Percentiles rank a stretch among this genome's conserved stretches.
These are phyloP conservation scores for Colletotrichum godetiae DNA, from an alignment of 2,329 filamentous ascomycete genomes.

Conservation along the genomic window DNA sequence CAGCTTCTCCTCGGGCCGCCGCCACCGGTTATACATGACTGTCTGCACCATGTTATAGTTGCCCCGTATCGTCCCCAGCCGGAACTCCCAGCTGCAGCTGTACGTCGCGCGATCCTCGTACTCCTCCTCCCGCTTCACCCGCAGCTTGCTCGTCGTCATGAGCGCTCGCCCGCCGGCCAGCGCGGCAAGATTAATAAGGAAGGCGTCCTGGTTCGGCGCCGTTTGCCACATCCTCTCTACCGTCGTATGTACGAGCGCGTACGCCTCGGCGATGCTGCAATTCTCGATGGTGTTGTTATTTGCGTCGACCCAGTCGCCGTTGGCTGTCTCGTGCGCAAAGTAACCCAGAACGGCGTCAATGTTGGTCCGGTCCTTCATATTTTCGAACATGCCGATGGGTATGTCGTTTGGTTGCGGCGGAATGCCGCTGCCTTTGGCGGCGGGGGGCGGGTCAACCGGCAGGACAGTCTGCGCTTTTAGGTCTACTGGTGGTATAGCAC, in stretches of 20 bases:
- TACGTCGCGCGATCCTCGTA: constrained; percentile 58
- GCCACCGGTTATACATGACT: constrained; percentile 57
- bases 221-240: constrained; percentile 63
- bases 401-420: constrained; percentile 9
- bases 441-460: background rate
- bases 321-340: constrained; percentile 62
- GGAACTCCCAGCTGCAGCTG: constrained; percentile 65
- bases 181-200: constrained; percentile 69
- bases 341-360: constrained; percentile 67
- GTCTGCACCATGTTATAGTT: constrained; percentile 64
- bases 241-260: constrained; percentile 64
- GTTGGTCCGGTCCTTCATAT: constrained; percentile 62
- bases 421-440: background rate
- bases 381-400: constrained; percentile 41
- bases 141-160: constrained; percentile 53
- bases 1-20: constrained; percentile 40
- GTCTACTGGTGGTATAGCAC: background rate
- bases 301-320: constrained; percentile 63
- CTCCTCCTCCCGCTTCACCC: constrained; percentile 57
- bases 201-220: constrained; percentile 63
- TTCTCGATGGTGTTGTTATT: constrained; percentile 54
- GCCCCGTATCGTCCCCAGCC: constrained; percentile 63
- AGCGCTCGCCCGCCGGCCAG: constrained; percentile 65
- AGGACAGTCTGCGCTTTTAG: background rate
- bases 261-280: constrained; percentile 63